These are phyloP conservation scores for Salix viminalis DNA, from an alignment of 345 rosid species.

Conservation along the genomic window DNA sequence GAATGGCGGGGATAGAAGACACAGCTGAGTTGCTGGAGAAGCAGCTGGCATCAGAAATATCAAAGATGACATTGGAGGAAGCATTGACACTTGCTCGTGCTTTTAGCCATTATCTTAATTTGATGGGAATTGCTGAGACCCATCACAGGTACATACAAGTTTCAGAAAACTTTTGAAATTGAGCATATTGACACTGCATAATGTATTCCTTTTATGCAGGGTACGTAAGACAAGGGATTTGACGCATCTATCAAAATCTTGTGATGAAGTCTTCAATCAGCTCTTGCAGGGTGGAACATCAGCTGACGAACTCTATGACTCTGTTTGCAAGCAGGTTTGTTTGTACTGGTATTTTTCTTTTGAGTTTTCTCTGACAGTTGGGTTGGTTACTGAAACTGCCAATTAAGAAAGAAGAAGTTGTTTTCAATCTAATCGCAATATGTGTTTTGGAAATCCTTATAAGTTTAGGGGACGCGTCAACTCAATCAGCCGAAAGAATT, in stretches of 20 bases:
- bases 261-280: slow-evolving; percentile 82
- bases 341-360: neutral
- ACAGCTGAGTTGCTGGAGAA: slow-evolving; percentile 77
- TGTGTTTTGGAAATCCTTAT: neutral
- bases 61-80: slow-evolving; percentile 79
- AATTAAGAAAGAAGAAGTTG: neutral
- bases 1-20: slow-evolving; percentile 83
- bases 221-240: slow-evolving; percentile 57
- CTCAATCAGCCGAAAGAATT: neutral
- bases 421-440: neutral
- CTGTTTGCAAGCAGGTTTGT: slow-evolving; percentile 83
- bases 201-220: slow-evolving; percentile 41
- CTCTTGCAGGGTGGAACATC: slow-evolving; percentile 77
- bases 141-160: slow-evolving; percentile 62
- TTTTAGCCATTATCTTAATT: slow-evolving; percentile 86
- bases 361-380: slow-evolving; percentile 3
- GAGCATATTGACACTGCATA: neutral
- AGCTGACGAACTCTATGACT: slow-evolving; percentile 66
- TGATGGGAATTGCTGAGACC: slow-evolving; percentile 94
- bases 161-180: neutral
- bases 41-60: slow-evolving; percentile 73
- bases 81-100: slow-evolving; percentile 84
- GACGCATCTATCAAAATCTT: slow-evolving; percentile 69
- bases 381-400: neutral
- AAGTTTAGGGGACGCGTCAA: neutral